A percentile compares a stretch with the other conserved stretches of the same genome.
phyloP scores from a whole-genome alignment of 345 rosid species.

The Eucalyptus decipiens region DNA sequence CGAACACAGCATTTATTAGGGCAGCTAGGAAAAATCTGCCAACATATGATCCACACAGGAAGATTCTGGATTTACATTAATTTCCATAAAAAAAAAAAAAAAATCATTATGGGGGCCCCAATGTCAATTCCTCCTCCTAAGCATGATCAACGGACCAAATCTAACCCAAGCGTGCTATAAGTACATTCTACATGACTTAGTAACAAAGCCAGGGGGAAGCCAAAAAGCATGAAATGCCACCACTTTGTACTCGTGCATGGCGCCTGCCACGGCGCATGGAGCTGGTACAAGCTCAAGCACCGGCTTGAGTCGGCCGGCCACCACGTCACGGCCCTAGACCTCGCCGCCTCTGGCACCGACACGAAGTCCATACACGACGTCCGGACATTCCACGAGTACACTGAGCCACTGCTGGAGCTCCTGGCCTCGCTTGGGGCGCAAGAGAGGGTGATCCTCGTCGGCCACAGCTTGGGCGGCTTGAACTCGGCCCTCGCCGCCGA shows the following conservation, averaged over 20 bases:
- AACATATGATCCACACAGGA: background rate
- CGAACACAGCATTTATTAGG: background rate
- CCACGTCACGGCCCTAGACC: conserved; percentile 30
- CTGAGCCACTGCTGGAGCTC: conserved; percentile 25
- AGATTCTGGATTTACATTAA: background rate
- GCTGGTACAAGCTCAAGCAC: conserved; percentile 60
- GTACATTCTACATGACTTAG: background rate
- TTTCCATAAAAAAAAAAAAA: background rate
- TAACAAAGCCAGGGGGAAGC: background rate
- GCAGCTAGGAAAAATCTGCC: background rate
- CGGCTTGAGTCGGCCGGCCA: conserved; percentile 30
- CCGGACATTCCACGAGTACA: conserved; percentile 16
- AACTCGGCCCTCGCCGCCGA: conserved; percentile 23
- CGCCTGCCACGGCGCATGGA: conserved; percentile 49
- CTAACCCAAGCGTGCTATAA: background rate
- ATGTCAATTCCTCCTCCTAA: background rate
- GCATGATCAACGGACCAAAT: background rate
- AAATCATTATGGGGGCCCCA: background rate
- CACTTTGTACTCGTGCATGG: conserved; percentile 71
- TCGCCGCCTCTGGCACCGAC: conserved; percentile 39
- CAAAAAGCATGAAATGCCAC: background rate
- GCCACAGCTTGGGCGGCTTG: conserved; percentile 64
- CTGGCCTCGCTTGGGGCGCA: conserved; percentile 10
- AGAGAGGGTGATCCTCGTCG: conserved; percentile 48
- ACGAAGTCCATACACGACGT: conserved; percentile 21